Evolutionary conservation across 257 asterid genomes (phyloP).

Genomic region (Primulina huaijiensis): DNA sequence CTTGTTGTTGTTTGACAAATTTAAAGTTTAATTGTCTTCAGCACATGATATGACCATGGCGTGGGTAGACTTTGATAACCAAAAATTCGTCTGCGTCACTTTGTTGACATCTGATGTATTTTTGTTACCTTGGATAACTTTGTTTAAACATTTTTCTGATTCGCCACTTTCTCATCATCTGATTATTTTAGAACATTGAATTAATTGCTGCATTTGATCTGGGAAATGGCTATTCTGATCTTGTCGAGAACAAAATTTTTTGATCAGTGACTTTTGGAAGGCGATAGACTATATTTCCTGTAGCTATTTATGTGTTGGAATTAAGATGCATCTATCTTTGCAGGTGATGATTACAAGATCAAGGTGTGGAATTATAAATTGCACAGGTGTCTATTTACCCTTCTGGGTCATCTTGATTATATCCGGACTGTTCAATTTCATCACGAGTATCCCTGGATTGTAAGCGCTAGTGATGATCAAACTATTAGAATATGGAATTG

Average conservation of each 20-base stretch:
- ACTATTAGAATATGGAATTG: conserved; percentile 30
- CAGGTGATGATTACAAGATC: conserved; percentile 17
- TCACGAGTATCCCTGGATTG: conserved; percentile 98
- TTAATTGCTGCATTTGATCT: not conserved
- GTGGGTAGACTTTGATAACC: not conserved
- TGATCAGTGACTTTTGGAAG: conserved; percentile 5
- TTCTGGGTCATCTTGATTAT: conserved; percentile 97
- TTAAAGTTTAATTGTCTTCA: too few relatives aligned
- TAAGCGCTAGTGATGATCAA: conserved; percentile 69
- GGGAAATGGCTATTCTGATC: not conserved
- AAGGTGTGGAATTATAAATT: conserved; percentile 96
- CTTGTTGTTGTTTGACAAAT: too few relatives aligned
- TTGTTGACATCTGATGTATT: not conserved
- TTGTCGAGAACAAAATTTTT: not conserved
- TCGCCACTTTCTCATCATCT: not conserved
- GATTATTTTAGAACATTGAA: conserved; percentile 9
- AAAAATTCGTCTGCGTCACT: not conserved
- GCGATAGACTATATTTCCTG: not conserved
- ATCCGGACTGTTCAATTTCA: conserved; percentile 94
- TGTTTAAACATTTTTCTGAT: conserved; percentile 4
- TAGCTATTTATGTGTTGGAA: conserved; percentile 1
- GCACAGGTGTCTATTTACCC: conserved; percentile 92
- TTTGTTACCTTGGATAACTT: not conserved
- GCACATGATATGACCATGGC: too few relatives aligned
- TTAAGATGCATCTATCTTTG: conserved; percentile 1